Percentiles rank a stretch among this genome's conserved stretches.
These are phyloP conservation scores for Russula compacta DNA, from an alignment of 768 basidiomycete genomes.

Conservation along the genomic window DNA sequence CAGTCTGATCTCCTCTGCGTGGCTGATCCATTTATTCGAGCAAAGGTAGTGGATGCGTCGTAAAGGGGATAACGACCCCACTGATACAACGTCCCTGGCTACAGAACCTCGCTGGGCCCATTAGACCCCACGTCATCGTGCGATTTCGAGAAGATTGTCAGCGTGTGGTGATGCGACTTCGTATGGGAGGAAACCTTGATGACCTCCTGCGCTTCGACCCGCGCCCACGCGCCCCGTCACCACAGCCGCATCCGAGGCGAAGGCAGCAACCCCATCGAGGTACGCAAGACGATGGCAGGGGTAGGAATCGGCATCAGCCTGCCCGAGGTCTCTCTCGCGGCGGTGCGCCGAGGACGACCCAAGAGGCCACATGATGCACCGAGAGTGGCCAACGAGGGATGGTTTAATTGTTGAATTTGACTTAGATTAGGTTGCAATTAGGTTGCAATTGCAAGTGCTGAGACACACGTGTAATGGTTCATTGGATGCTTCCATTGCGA, in stretches of 20 bases:
- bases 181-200: slow-evolving; percentile 7
- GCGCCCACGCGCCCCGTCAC: neutral
- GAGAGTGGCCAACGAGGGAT: neutral
- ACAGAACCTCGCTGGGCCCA: slow-evolving; percentile 23
- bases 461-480: too few relatives aligned
- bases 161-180: slow-evolving; percentile 15
- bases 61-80: neutral
- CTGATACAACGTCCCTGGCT: neutral
- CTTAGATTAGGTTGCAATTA: too few relatives aligned
- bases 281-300: neutral
- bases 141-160: slow-evolving; percentile 18
- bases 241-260: slow-evolving; percentile 1
- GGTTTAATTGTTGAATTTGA: neutral
- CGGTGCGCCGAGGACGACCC: neutral
- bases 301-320: neutral
- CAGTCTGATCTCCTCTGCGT: slow-evolving; percentile 23
- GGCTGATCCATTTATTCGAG: slow-evolving; percentile 35
- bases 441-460: too few relatives aligned
- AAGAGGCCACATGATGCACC: neutral
- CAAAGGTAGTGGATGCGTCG: slow-evolving; percentile 26
- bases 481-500: too few relatives aligned
- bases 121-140: slow-evolving; percentile 1
- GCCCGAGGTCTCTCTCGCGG: neutral
- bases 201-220: slow-evolving; percentile 8
- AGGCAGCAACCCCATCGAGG: neutral